phyloP scores from a whole-genome alignment of 2,329 filamentous ascomycete genomes.

The Coniochaeta ligniaria region DNA sequence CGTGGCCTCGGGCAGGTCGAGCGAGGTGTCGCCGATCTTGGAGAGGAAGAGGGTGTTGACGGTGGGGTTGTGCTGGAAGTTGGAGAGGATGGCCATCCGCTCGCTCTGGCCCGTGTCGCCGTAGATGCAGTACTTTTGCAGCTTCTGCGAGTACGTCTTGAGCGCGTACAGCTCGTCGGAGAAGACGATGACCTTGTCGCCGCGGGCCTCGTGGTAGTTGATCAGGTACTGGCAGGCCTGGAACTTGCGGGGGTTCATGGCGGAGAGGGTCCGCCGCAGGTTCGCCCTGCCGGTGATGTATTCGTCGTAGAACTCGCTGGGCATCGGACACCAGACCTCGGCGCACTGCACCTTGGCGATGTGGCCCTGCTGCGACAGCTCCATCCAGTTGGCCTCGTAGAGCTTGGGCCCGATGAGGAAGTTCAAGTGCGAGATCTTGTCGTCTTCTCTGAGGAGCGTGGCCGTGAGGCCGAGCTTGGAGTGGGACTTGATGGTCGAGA shows the following conservation, averaged over 20 bases:
- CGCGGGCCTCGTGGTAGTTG: slow-evolving; percentile 88
- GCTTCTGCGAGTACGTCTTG: slow-evolving; percentile 73
- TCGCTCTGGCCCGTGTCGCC: slow-evolving; percentile 82
- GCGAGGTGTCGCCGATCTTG: slow-evolving; percentile 97
- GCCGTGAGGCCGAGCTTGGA: slow-evolving; percentile 92
- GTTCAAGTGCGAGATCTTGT: slow-evolving; percentile 96
- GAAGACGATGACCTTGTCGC: slow-evolving; percentile 97
- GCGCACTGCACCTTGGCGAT: slow-evolving; percentile 97
- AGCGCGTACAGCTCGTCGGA: slow-evolving; percentile 95
- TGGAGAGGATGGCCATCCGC: slow-evolving; percentile 79
- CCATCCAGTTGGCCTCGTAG: slow-evolving; percentile 99
- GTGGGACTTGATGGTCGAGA: slow-evolving; percentile 86
- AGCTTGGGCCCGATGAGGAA: slow-evolving; percentile 96
- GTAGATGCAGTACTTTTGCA: slow-evolving; percentile 85
- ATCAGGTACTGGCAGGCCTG: slow-evolving; percentile 98
- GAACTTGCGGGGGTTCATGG: slow-evolving; percentile 97
- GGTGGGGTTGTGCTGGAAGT: slow-evolving; percentile 87
- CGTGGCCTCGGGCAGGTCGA: slow-evolving; percentile 92
- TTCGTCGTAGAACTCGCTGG: slow-evolving; percentile 93
- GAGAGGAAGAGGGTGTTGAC: slow-evolving; percentile 93
- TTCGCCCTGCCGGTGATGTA: slow-evolving; percentile 65
- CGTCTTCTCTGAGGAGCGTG: slow-evolving; percentile 89
- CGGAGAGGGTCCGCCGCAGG: slow-evolving; percentile 56
- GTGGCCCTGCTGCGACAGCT: slow-evolving; percentile 91
- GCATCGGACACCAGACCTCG: slow-evolving; percentile 99